These are phyloP conservation scores for Bacidia rubella DNA, from an alignment of 495 filamentous ascomycete genomes.

Conservation along the genomic window DNA sequence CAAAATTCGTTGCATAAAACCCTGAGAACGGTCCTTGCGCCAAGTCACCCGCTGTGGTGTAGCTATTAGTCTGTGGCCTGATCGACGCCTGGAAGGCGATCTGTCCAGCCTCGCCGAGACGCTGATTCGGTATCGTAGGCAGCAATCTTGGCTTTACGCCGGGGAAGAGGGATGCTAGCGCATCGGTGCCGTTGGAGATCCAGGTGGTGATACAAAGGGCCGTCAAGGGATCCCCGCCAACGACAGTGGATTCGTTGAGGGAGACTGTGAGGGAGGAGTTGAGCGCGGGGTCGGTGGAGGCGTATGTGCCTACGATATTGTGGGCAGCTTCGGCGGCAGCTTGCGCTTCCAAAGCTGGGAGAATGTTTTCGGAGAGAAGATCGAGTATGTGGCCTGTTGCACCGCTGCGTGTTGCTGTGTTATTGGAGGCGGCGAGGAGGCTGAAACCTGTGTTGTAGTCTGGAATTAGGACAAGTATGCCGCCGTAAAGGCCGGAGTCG, in stretches of 20 bases:
- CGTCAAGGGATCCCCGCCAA: conserved; percentile 15
- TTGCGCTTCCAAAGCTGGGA: conserved; percentile 25
- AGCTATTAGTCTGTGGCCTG: conserved; percentile 1
- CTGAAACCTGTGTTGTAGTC: conserved; percentile 31
- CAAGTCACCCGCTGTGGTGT: neutral
- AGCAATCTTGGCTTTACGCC: conserved; percentile 17
- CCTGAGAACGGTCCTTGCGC: conserved; percentile 16
- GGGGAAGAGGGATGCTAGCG: conserved; percentile 20
- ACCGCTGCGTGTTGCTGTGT: neutral
- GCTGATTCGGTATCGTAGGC: conserved; percentile 19
- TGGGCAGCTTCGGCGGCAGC: conserved; percentile 20
- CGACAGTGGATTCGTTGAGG: conserved; percentile 19
- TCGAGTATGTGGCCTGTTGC: conserved; percentile 18
- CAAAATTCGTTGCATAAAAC: conserved; percentile 9
- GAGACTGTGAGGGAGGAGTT: conserved; percentile 30
- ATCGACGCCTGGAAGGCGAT: conserved; percentile 20
- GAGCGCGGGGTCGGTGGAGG: conserved; percentile 13
- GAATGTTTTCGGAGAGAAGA: conserved; percentile 17
- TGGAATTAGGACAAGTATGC: conserved; percentile 25
- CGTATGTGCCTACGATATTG: conserved; percentile 29
- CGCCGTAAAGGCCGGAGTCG: conserved; percentile 27
- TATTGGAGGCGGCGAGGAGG: conserved; percentile 17
- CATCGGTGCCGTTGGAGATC: conserved; percentile 37
- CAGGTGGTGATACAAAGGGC: conserved; percentile 33
- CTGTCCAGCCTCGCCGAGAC: conserved; percentile 9